These are phyloP conservation scores for Sclerotiophoma versabilis DNA, from an alignment of 2,329 filamentous ascomycete genomes.

Conservation along the genomic window DNA sequence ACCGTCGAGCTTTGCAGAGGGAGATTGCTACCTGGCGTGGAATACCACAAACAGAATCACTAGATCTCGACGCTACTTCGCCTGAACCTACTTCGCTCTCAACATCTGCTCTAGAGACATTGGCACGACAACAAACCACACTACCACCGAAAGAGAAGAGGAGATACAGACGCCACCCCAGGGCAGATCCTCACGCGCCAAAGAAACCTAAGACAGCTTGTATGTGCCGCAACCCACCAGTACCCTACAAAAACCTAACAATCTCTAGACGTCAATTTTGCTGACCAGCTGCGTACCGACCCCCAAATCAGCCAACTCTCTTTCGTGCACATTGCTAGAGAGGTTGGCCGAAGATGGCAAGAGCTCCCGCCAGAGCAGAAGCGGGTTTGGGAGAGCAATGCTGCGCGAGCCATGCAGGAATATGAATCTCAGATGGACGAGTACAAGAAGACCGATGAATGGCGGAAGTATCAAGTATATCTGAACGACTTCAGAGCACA, in stretches of 20 bases:
- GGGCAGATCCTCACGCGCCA: slow-evolving; percentile 47
- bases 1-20: slow-evolving; percentile 49
- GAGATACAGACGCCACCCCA: slow-evolving; percentile 48
- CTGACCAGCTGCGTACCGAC: slow-evolving; percentile 48
- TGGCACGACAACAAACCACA: slow-evolving; percentile 32
- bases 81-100: slow-evolving; percentile 36
- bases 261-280: slow-evolving; percentile 50
- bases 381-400: slow-evolving; percentile 48
- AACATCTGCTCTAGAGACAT: slow-evolving; percentile 37
- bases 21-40: slow-evolving; percentile 50
- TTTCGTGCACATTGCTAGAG: slow-evolving; percentile 50
- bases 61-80: slow-evolving; percentile 22
- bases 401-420: slow-evolving; percentile 48
- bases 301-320: slow-evolving; percentile 45
- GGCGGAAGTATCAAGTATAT: slow-evolving; percentile 47
- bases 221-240: slow-evolving; percentile 20
- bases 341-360: slow-evolving; percentile 50
- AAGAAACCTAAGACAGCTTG: slow-evolving; percentile 52
- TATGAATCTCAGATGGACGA: slow-evolving; percentile 50
- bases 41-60: slow-evolving; percentile 34
- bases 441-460: slow-evolving; percentile 49
- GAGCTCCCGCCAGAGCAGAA: slow-evolving; percentile 46
- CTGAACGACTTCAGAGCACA: slow-evolving; percentile 45
- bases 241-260: not conserved
- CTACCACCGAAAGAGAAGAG: slow-evolving; percentile 43